Base-by-base conservation (phyloP, 176 grass and related monocot species). In the Carex scoparia region DNA sequence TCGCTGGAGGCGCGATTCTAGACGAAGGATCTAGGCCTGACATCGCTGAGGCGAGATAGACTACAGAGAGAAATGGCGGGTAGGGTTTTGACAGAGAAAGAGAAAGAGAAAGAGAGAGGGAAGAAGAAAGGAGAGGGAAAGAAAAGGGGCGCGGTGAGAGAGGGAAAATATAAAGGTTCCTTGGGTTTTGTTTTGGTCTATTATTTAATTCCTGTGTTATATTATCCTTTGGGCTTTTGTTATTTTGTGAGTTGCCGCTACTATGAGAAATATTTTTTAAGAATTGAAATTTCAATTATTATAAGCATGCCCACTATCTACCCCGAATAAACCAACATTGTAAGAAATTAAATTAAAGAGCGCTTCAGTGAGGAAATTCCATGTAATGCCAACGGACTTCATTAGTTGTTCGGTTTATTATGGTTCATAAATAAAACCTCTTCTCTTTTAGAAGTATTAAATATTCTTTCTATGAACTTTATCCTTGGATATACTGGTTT, bases 101-200 rank as follows among this genome's bases (percentile, higher is more conserved):
- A 70, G 87, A 61, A 42, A 84, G 87, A 70, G 32, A 48, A 30
- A 55, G 28, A 58, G 79, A 58, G 84, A 77, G 54, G 42, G 44
- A 63, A 16, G 44, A 53, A 65, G 74, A 65, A 69, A 76, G 57
- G 73, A 85, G 68, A 66, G 85, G 55, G 54, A 67, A 86, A 56
- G 59, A 67, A 81, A 86, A 74, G 74, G 84, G 60, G 83, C 82
- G 73, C 44, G 62, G 13, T 73, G 74, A 82, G 87, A 89, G 81
- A 79, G 84, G 86, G 76, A 89, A 93, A 87, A 87, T 88, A 88
- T 89, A 72, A 71, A 83, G 69, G 11, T 74, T 3, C 10, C 38
- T 59, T 32, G 31, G 4, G 2, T 85, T 8, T 31, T 80, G 30
- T 10, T 87, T 63, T 86, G 49, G 55, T 11, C 16, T 67, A 44